phyloP scores from a whole-genome alignment of 306 rosid genomes.

The Castanea sativa region DNA sequence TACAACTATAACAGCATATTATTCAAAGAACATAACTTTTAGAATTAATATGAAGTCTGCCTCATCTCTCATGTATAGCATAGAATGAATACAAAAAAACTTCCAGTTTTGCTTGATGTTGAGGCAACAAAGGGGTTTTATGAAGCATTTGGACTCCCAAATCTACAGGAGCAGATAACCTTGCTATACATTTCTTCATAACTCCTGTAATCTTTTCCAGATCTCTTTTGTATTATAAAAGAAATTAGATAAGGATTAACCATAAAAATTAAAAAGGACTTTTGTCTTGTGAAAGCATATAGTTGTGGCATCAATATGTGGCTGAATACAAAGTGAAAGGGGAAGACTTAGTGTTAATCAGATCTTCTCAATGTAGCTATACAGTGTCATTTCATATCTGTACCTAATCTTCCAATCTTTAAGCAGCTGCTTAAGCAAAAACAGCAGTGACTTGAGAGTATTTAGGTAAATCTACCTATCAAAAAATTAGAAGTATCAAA shows the following conservation, averaged over 20 bases:
- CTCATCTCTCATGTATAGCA: background rate
- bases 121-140: background rate
- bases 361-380: background rate
- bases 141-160: background rate
- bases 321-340: background rate
- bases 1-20: slow-evolving; percentile 6
- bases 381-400: background rate
- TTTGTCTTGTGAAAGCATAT: background rate
- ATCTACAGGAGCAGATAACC: background rate
- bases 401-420: background rate
- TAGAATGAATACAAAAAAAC: slow-evolving; percentile 20
- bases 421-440: background rate
- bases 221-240: background rate
- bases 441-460: background rate
- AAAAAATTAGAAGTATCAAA: no score
- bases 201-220: background rate
- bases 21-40: slow-evolving; percentile 6
- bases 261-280: background rate
- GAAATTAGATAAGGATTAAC: background rate
- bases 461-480: background rate
- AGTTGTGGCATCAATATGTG: background rate
- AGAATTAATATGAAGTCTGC: background rate
- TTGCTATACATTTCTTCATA: background rate
- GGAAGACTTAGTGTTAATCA: background rate
- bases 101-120: slow-evolving; percentile 12